A percentile compares a stretch with the other conserved stretches of the same genome.
phyloP scores from a whole-genome alignment of 768 basidiomycete genomes.

The Boletus coccyginus region DNA sequence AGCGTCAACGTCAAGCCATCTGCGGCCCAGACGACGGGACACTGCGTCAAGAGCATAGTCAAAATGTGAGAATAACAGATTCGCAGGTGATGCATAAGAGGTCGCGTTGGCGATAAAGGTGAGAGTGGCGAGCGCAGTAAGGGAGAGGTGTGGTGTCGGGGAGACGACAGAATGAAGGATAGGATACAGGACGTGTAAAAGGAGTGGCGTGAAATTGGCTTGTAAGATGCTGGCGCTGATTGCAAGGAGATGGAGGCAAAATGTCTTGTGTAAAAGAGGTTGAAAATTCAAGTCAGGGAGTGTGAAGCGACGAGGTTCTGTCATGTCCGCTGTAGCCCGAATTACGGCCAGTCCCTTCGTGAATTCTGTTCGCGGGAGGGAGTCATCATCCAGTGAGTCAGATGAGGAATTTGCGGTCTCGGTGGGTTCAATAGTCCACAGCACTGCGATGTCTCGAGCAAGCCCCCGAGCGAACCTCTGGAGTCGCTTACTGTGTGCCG shows the following conservation, averaged over 20 bases:
- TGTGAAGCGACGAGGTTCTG: slow-evolving; percentile 31
- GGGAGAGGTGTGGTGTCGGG: slow-evolving; percentile 58
- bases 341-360: slow-evolving; percentile 64
- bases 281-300: slow-evolving; percentile 40
- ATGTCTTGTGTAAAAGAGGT: slow-evolving; percentile 61
- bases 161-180: slow-evolving; percentile 85
- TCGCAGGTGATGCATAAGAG: slow-evolving; percentile 86
- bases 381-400: slow-evolving; percentile 28
- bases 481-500: slow-evolving; percentile 43
- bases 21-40: slow-evolving; percentile 74
- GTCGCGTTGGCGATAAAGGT: slow-evolving; percentile 66
- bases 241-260: slow-evolving; percentile 75
- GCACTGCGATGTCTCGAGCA: slow-evolving; percentile 59
- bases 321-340: slow-evolving; percentile 54
- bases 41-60: slow-evolving; percentile 94
- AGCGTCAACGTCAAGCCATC: slow-evolving; percentile 84
- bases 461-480: slow-evolving; percentile 65
- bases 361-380: slow-evolving; percentile 52
- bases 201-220: slow-evolving; percentile 64
- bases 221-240: slow-evolving; percentile 70
- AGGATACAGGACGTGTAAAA: slow-evolving; percentile 82
- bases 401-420: slow-evolving; percentile 23
- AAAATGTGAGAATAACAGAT: slow-evolving; percentile 89
- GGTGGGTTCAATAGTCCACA: slow-evolving; percentile 58
- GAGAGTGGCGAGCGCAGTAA: slow-evolving; percentile 75